Percentiles rank a stretch among this genome's conserved stretches.
These are phyloP conservation scores for Brassica carinata DNA, from an alignment of 345 rosid species.

Conservation along the genomic window DNA sequence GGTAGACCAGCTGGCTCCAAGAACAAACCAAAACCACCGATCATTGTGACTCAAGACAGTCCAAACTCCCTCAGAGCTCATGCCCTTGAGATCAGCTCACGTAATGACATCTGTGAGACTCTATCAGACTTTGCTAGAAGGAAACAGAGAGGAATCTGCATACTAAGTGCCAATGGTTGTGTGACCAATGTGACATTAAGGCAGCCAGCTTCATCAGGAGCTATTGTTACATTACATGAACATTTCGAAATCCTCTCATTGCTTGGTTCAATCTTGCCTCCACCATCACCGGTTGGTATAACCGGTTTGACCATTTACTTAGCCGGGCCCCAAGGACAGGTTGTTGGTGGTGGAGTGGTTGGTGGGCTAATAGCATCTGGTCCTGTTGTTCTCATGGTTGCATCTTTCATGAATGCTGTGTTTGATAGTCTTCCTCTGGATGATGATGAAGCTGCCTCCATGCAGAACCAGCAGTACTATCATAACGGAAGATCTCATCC, in stretches of 20 bases:
- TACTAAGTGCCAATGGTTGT: slow-evolving; percentile 71
- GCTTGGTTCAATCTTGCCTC: slow-evolving; percentile 89
- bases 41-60: slow-evolving; percentile 78
- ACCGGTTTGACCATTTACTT: slow-evolving; percentile 85
- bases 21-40: slow-evolving; percentile 97
- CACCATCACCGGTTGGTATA: slow-evolving; percentile 84
- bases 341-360: slow-evolving; percentile 88
- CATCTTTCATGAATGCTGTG: slow-evolving; percentile 88
- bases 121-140: slow-evolving; percentile 70
- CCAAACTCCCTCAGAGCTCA: slow-evolving; percentile 84
- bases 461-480: slow-evolving; percentile 54
- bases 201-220: slow-evolving; percentile 80
- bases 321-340: slow-evolving; percentile 93
- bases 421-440: slow-evolving; percentile 87
- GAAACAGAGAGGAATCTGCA: slow-evolving; percentile 81
- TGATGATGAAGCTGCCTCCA: slow-evolving; percentile 55
- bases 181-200: slow-evolving; percentile 86
- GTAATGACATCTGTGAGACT: slow-evolving; percentile 80
- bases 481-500: slow-evolving; percentile 61
- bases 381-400: slow-evolving; percentile 85
- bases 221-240: slow-evolving; percentile 84
- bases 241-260: slow-evolving; percentile 91
- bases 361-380: slow-evolving; percentile 89
- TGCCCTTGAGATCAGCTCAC: slow-evolving; percentile 90
- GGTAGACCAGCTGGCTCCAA: slow-evolving; percentile 96